Base-by-base conservation (phyloP, 179 eudicot species). In the Beta corolliflora region DNA sequence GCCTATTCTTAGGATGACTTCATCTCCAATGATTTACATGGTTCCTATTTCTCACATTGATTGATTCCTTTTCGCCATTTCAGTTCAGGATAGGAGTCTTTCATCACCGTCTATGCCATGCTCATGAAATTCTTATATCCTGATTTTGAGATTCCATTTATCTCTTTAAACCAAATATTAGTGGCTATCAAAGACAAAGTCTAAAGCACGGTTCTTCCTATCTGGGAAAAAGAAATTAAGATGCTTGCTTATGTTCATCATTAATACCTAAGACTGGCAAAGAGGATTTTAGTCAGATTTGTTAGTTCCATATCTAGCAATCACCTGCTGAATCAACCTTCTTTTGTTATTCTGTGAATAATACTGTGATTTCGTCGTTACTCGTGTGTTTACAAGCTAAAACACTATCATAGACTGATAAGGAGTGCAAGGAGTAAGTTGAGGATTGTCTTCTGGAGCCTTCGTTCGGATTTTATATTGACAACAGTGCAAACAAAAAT, bases 81-180 rank as follows among this genome's bases (percentile, higher is more conserved):
- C 14, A 15, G 23, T 25, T 55, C 63, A 15, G 11, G 63, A 74
- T 7, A 16, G 19, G 48, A 45, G 50, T 23, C 69, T n/a, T 58
- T 44, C 66, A 60, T 31, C 14, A 41, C 54, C 55, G 7, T 77
- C 36, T 45, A 14, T 46, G 23, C 23, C 45, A 63, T 60, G 5
- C 45, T 21, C 55, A 61, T 48, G 0, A 15, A 76, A 41, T 21
- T 19, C 19, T 50, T 46, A 48, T 50, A 71, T 21, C 10, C 36
- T 44, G 12, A 5, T 14, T n/a, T 76, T 60, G 11, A 60, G 69
- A 63, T 63, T 77, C 71, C 46, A 63, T 46, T 63, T 76, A 53
- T 60, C 54, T 41, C 36, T 41, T 0, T 41, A n/a, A n/a, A 61
- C 23, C 23, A 23, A n/a, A 50, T 23, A 73, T 5, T 73, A 53